Evolutionary conservation across 2,329 filamentous ascomycete species (phyloP).

Genomic region (Xylaria sp.): DNA sequence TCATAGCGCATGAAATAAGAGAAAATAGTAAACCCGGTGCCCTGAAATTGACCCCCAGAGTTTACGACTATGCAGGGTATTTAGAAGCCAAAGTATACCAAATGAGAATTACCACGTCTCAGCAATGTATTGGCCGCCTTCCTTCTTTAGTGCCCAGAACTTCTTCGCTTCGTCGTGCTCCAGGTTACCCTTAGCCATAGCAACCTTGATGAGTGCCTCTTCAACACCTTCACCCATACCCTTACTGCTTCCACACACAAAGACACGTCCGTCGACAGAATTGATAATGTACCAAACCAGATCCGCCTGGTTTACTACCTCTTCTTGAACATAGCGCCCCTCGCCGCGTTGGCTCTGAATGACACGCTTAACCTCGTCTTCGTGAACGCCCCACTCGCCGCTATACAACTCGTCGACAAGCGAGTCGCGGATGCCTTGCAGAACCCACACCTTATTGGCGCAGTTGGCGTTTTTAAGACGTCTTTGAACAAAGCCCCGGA

Average conservation of each 20-base stretch:
- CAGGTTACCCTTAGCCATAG: conserved; percentile 91
- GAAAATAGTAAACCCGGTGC: conserved; percentile 1
- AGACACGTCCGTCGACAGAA: conserved; percentile 92
- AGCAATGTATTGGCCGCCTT: conserved; percentile 94
- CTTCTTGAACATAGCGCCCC: conserved; percentile 94
- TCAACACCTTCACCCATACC: conserved; percentile 99
- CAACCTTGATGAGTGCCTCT: conserved; percentile 85
- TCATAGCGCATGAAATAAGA: conserved; percentile 16
- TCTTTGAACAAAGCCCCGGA: conserved; percentile 96
- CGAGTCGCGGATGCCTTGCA: conserved; percentile 69
- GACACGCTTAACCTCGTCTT: conserved; percentile 85
- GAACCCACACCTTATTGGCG: conserved; percentile 54
- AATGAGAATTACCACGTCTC: conserved; percentile 69
- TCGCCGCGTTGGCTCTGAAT: conserved; percentile 81
- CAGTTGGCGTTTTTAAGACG: conserved; percentile 53
- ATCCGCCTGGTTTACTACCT: conserved; percentile 89
- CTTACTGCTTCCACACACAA: conserved; percentile 94
- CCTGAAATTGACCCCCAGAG: neutral
- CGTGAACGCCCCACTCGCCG: conserved; percentile 94
- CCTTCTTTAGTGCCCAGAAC: conserved; percentile 93
- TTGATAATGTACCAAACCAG: conserved; percentile 99
- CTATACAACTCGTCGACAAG: conserved; percentile 96
- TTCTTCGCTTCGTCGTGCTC: conserved; percentile 82
- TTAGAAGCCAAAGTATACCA: neutral
- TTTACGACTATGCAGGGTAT: neutral